A percentile compares a stretch with the other conserved stretches of the same genome.
phyloP scores from a whole-genome alignment of 2,329 filamentous ascomycete species.

The Beauveria sp. region DNA sequence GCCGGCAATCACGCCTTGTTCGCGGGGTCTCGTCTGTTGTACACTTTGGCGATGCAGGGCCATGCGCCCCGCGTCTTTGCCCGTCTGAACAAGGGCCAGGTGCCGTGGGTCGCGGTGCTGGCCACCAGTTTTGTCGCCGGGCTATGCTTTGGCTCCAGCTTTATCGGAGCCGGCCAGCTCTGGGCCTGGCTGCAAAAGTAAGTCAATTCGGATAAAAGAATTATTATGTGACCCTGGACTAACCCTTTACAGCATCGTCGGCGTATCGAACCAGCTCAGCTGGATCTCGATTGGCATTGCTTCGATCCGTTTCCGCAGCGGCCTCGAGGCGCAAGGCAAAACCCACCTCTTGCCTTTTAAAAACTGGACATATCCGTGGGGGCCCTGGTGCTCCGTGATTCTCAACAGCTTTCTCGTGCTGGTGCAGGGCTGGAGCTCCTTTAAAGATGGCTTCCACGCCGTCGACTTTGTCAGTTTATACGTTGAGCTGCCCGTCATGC shows the following conservation, averaged over 20 bases:
- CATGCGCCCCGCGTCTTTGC: constrained; percentile 50
- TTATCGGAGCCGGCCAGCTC: constrained; percentile 56
- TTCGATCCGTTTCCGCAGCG: constrained; percentile 57
- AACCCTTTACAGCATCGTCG: constrained; percentile 42
- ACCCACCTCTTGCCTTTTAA: constrained; percentile 54
- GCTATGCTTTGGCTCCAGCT: constrained; percentile 57
- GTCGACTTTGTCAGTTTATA: constrained; percentile 59
- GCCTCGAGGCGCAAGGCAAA: constrained; percentile 48
- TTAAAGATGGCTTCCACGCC: constrained; percentile 48
- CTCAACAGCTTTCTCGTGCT: constrained; percentile 54
- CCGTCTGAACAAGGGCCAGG: constrained; percentile 25
- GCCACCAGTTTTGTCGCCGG: constrained; percentile 48
- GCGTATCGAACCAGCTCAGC: constrained; percentile 59
- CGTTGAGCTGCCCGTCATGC: constrained; percentile 54
- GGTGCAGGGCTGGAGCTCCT: constrained; percentile 56
- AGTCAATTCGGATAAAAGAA: constrained; percentile 11
- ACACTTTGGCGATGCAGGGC: constrained; percentile 31
- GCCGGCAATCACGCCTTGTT: constrained; percentile 31
- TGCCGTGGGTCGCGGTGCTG: constrained; percentile 35
- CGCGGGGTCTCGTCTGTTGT: constrained; percentile 26
- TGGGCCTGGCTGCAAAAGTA: constrained; percentile 62
- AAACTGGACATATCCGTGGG: constrained; percentile 60
- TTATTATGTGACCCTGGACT: not conserved
- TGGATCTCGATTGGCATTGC: constrained; percentile 59
- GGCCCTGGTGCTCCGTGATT: constrained; percentile 47